phyloP scores from a whole-genome alignment of 2,329 filamentous ascomycete species.

The Epichloe brachyelytri region DNA sequence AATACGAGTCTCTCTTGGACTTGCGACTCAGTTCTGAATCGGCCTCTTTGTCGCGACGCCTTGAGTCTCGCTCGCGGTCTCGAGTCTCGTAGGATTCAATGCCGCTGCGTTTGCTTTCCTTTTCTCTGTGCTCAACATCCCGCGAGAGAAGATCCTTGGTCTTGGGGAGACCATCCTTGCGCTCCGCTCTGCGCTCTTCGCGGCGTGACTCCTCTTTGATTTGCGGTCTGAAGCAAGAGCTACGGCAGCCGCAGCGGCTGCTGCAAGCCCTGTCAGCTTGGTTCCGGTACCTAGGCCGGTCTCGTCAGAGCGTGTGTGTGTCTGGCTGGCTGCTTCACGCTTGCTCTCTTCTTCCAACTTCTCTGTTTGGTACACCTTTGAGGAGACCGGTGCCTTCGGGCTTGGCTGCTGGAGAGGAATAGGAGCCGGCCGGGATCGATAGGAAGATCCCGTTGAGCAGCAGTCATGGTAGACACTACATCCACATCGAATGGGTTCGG shows the following conservation, averaged over 20 bases:
- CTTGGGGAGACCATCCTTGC: constrained; percentile 9
- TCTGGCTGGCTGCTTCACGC: constrained; percentile 17
- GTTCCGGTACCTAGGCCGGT: constrained; percentile 30
- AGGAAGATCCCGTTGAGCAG: constrained; percentile 24
- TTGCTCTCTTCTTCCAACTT: constrained; percentile 24
- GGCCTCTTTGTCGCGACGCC: constrained; percentile 13
- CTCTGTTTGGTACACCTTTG: constrained; percentile 49
- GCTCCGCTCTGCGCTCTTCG: constrained; percentile 12
- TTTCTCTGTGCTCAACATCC: neutral
- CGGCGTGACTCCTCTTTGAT: constrained; percentile 9
- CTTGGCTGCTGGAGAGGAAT: constrained; percentile 76
- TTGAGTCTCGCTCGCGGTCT: constrained; percentile 12
- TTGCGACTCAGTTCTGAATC: constrained; percentile 10
- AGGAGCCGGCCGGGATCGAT: constrained; percentile 37
- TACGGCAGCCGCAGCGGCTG: constrained; percentile 33
- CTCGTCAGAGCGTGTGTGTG: constrained; percentile 21
- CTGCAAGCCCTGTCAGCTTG: constrained; percentile 32
- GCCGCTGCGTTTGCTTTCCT: constrained; percentile 6
- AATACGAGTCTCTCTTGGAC: constrained; percentile 18
- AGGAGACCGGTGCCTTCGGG: constrained; percentile 60
- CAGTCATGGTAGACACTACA: constrained; percentile 34
- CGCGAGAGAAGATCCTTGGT: constrained; percentile 1
- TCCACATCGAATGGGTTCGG: constrained; percentile 47
- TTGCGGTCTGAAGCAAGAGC: constrained; percentile 16
- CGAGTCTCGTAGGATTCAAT: constrained; percentile 4